Conservation (phyloP, 495 filamentous ascomycete genomes). For the Aspergillus bertholletiae region DNA sequence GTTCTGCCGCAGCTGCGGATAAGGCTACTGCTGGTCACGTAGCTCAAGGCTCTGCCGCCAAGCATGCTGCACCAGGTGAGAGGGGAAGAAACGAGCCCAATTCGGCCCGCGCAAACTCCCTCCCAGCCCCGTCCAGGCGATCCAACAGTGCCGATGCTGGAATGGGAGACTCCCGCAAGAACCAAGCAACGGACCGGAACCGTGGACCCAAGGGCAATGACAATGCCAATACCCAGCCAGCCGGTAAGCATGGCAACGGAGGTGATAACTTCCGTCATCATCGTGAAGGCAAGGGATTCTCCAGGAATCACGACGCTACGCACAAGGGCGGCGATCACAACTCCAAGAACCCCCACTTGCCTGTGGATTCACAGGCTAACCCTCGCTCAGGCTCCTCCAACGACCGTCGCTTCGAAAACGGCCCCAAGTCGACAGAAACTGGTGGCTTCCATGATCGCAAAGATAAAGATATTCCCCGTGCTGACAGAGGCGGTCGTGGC, state of each 20-base stretch:
- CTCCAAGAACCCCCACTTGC: conserved; percentile 25
- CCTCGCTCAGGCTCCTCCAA: conserved; percentile 24
- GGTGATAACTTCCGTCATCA: conserved; percentile 31
- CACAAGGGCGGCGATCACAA: conserved; percentile 28
- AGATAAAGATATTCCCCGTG: conserved; percentile 37
- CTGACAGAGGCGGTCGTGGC: conserved; percentile 52
- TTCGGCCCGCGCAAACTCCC: conserved; percentile 36
- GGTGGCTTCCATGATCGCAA: conserved; percentile 29
- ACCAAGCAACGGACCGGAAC: conserved; percentile 29
- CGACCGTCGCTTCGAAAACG: conserved; percentile 37
- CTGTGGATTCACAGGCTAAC: conserved; percentile 33
- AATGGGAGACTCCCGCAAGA: conserved; percentile 32
- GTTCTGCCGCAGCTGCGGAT: conserved; percentile 30
- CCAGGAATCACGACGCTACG: conserved; percentile 29
- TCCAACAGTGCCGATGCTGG: conserved; percentile 35
- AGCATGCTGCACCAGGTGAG: conserved; percentile 34
- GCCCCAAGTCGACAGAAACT: conserved; percentile 37
- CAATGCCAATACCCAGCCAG: conserved; percentile 15
- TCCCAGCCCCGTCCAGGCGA: conserved; percentile 38
- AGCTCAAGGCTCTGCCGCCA: conserved; percentile 22
- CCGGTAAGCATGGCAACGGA: conserved; percentile 18
- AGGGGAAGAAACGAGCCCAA: conserved; percentile 38
- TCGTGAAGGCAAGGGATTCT: conserved; percentile 34
- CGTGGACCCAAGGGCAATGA: conserved; percentile 34
- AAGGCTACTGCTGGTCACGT: conserved; percentile 36